Evolutionary conservation across 345 rosid genomes (phyloP).

Genomic region (Ceriops decandra): DNA sequence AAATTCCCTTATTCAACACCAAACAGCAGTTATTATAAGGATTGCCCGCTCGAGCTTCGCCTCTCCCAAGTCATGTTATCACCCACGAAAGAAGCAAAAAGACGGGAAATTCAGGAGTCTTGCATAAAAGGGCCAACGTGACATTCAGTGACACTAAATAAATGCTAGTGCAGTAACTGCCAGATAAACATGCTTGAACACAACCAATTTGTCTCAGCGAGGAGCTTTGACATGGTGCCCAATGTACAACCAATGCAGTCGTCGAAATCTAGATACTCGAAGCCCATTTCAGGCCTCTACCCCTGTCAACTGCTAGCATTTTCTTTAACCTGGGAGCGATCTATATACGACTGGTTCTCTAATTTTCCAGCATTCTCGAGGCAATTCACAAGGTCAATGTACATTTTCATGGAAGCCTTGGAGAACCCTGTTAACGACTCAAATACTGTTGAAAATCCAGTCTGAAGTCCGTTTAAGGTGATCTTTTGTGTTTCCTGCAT

Average conservation of each 20-base stretch:
- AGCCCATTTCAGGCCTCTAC: background rate
- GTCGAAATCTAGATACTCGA: slow-evolving; percentile 2
- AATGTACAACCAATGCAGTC: slow-evolving; percentile 30
- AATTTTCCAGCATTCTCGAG: slow-evolving; percentile 29
- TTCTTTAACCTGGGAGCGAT: slow-evolving; percentile 31
- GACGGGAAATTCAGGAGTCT: slow-evolving; percentile 6
- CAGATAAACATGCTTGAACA: slow-evolving; percentile 13
- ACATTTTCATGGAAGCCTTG: slow-evolving; percentile 50
- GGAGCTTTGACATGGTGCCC: slow-evolving; percentile 44
- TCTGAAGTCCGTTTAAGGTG: slow-evolving; percentile 53
- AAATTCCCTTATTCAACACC: slow-evolving; percentile 12
- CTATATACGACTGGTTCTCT: slow-evolving; percentile 31
- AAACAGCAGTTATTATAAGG: slow-evolving; percentile 2
- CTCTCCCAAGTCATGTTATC: background rate
- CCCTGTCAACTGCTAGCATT: slow-evolving; percentile 32
- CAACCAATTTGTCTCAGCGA: slow-evolving; percentile 45
- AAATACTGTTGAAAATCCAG: slow-evolving; percentile 46
- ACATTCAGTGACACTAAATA: slow-evolving; percentile 21
- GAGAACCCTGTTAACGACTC: slow-evolving; percentile 50
- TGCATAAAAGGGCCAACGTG: slow-evolving; percentile 19
- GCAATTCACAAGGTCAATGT: slow-evolving; percentile 37
- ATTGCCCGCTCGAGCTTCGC: slow-evolving; percentile 5
- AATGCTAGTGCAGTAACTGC: background rate
- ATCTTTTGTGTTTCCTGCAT: slow-evolving; percentile 56
- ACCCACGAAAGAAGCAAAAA: slow-evolving; percentile 8